phyloP scores from a whole-genome alignment of 129 eudicot genomes.

The Silybum marianum region DNA sequence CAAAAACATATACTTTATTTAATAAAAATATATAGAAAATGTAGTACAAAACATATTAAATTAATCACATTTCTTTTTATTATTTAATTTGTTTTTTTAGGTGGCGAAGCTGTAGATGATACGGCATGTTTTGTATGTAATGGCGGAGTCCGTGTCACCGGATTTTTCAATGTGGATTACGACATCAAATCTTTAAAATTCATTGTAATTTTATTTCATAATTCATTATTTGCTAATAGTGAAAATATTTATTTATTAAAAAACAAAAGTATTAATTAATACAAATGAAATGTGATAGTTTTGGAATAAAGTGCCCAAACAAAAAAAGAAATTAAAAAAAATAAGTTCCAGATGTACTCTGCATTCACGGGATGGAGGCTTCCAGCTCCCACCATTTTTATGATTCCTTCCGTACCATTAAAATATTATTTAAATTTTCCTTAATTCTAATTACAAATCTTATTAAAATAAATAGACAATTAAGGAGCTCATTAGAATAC shows the following conservation, averaged over 20 bases:
- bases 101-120: conserved; percentile 21
- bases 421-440: background rate
- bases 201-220: background rate
- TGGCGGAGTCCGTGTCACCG: conserved; percentile 28
- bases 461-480: too few relatives aligned
- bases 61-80: background rate
- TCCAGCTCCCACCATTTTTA: conserved; percentile 28
- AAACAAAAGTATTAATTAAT: too few relatives aligned
- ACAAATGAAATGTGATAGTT: background rate
- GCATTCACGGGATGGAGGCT: conserved; percentile 30
- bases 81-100: conserved; percentile 4
- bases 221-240: background rate
- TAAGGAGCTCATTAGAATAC: too few relatives aligned
- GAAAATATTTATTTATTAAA: too few relatives aligned
- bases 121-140: conserved; percentile 29
- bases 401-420: conserved; percentile 36
- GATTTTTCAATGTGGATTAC: conserved; percentile 8
- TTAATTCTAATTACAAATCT: background rate
- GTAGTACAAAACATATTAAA: too few relatives aligned
- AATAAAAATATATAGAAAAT: too few relatives aligned
- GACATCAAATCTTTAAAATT: background rate
- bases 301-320: conserved; percentile 10
- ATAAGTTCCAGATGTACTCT: conserved; percentile 14
- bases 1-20: too few relatives aligned
- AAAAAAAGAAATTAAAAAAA: background rate